Percentiles rank a stretch among this genome's conserved stretches.
Evolutionary conservation across 140 eudicot genomes (phyloP).

Genomic region (Flaveria floridana): DNA sequence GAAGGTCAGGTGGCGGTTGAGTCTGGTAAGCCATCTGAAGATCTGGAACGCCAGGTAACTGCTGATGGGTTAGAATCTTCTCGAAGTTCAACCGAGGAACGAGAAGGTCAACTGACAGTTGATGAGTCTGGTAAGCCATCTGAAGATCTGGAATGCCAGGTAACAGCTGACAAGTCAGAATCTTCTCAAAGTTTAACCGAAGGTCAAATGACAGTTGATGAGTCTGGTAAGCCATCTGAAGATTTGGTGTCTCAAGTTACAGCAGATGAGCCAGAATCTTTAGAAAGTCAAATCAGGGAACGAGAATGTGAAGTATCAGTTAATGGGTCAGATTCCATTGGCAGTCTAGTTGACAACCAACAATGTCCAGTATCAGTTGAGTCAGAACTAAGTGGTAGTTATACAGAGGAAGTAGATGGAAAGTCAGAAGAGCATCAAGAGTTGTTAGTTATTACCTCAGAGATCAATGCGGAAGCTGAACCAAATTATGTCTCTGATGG

Average conservation of each 20-base stretch:
- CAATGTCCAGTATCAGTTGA: slow-evolving; percentile 29
- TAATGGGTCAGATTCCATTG: slow-evolving; percentile 28
- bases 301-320: slow-evolving; percentile 25
- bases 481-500: slow-evolving; percentile 25
- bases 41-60: slow-evolving; percentile 26
- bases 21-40: slow-evolving; percentile 26
- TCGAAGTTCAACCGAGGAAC: slow-evolving; percentile 18
- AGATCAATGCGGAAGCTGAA: slow-evolving; percentile 33
- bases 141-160: slow-evolving; percentile 4
- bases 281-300: slow-evolving; percentile 19
- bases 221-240: slow-evolving; percentile 20
- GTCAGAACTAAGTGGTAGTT: slow-evolving; percentile 30
- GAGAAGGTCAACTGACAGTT: background rate
- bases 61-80: slow-evolving; percentile 21
- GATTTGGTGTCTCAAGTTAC: slow-evolving; percentile 19
- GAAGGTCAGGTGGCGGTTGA: slow-evolving; percentile 26
- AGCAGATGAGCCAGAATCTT: slow-evolving; percentile 23
- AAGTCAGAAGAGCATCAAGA: slow-evolving; percentile 29
- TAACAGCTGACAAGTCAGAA: slow-evolving; percentile 8
- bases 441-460: slow-evolving; percentile 20
- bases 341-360: slow-evolving; percentile 26
- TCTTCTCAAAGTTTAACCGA: background rate
- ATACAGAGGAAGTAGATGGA: slow-evolving; percentile 28
- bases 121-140: slow-evolving; percentile 11
- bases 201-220: slow-evolving; percentile 7